Evolutionary conservation across 1,139 yeast species (phyloP).

Genomic region (Geotrichum bryndzae): DNA sequence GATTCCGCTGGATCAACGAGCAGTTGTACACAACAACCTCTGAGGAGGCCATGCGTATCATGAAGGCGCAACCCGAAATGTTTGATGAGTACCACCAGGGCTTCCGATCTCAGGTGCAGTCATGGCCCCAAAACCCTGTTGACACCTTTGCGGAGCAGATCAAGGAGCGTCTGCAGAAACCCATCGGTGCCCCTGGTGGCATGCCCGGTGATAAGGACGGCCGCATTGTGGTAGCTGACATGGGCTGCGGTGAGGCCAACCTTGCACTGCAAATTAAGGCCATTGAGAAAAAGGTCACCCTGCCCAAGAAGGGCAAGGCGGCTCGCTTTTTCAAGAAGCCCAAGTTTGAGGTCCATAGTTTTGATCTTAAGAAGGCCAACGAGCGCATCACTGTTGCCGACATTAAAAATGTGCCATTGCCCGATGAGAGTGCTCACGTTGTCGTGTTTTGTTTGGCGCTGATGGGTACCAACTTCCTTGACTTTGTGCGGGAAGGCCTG

Average conservation of each 20-base stretch:
- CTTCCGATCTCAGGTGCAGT: conserved; percentile 85
- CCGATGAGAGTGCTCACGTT: conserved; percentile 68
- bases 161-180: conserved; percentile 53
- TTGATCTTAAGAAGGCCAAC: conserved; percentile 82
- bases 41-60: conserved; percentile 63
- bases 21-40: conserved; percentile 84
- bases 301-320: conserved; percentile 38
- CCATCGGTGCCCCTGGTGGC: conserved; percentile 92
- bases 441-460: conserved; percentile 88
- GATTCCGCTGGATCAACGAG: conserved; percentile 97
- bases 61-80: conserved; percentile 74
- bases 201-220: conserved; percentile 50
- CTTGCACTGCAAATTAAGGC: conserved; percentile 49
- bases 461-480: conserved; percentile 96
- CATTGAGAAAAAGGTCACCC: conserved; percentile 34
- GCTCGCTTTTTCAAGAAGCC: conserved; percentile 24
- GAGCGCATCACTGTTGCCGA: conserved; percentile 92
- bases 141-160: conserved; percentile 76
- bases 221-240: conserved; percentile 78
- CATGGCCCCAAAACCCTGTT: conserved; percentile 98
- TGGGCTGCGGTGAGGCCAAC: conserved; percentile 99
- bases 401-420: conserved; percentile 80
- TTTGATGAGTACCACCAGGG: conserved; percentile 95
- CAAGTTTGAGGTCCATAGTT: conserved; percentile 66
- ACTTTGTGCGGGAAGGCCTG: conserved; percentile 83